Evolutionary conservation across 1,284 basidiomycete genomes (phyloP).

Genomic region (Ustilago tritici): DNA sequence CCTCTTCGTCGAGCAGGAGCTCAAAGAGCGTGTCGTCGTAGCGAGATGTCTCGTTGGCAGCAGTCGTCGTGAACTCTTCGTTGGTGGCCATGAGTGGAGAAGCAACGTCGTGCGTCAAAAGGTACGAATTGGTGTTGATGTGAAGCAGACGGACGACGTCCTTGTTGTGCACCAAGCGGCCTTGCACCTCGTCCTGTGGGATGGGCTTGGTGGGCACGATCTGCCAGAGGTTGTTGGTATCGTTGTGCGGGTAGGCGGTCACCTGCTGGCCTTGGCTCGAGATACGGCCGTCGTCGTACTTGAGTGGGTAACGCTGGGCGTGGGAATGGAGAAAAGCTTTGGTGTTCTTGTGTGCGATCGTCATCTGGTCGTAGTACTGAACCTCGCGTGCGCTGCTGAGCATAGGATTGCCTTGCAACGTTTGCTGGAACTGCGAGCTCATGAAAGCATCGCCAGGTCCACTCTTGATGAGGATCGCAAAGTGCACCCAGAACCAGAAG

Average conservation of each 20-base stretch:
- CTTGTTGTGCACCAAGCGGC: constrained; percentile 86
- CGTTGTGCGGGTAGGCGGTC: constrained; percentile 93
- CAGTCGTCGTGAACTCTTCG: constrained; percentile 83
- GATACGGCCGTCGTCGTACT: constrained; percentile 95
- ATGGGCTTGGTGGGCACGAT: constrained; percentile 84
- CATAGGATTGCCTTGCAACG: constrained; percentile 89
- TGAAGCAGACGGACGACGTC: constrained; percentile 92
- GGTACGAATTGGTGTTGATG: constrained; percentile 82
- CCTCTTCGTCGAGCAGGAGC: constrained; percentile 52
- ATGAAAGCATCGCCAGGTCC: constrained; percentile 96
- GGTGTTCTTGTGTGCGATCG: constrained; percentile 89
- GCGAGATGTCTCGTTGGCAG: constrained; percentile 73
- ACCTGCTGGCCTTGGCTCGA: constrained; percentile 98
- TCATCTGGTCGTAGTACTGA: constrained; percentile 89
- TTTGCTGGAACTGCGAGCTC: constrained; percentile 98
- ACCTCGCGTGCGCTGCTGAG: constrained; percentile 90
- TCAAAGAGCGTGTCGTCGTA: constrained; percentile 71
- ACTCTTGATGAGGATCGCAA: constrained; percentile 87
- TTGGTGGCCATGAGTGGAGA: constrained; percentile 97
- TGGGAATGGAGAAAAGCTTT: constrained; percentile 96
- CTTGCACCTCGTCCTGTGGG: constrained; percentile 78
- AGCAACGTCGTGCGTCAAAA: constrained; percentile 97
- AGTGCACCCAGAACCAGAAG: constrained; percentile 96
- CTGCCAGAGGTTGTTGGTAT: constrained; percentile 96
- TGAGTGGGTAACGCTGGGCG: constrained; percentile 86